Evolutionary conservation across 1,139 yeast genomes (phyloP).

Genomic region (Zygoascus sp.): DNA sequence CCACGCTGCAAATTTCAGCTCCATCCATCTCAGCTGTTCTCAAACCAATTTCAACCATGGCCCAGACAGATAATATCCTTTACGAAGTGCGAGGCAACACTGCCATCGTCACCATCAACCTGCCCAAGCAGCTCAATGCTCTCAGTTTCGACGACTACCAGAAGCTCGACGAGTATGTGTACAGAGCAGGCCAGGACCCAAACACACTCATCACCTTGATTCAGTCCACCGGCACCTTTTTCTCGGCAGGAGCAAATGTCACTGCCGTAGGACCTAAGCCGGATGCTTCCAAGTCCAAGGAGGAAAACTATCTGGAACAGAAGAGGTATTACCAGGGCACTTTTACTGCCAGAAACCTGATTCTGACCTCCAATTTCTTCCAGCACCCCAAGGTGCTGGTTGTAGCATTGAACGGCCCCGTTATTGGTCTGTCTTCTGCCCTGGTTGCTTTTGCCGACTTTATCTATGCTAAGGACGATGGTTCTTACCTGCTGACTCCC

Average conservation of each 20-base stretch:
- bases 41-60: not conserved
- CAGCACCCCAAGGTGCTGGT: constrained; percentile 70
- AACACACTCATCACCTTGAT: constrained; percentile 62
- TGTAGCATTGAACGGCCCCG: constrained; percentile 83
- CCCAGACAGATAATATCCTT: not conserved
- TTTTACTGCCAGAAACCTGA: constrained; percentile 67
- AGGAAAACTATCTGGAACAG: constrained; percentile 26
- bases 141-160: constrained; percentile 63
- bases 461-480: constrained; percentile 60
- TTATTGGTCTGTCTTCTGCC: constrained; percentile 73
- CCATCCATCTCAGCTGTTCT: not conserved
- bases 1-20: too few species aligned
- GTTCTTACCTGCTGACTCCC: constrained; percentile 62
- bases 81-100: constrained; percentile 49
- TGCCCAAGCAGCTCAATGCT: constrained; percentile 64
- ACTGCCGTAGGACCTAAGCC: constrained; percentile 24
- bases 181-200: constrained; percentile 63
- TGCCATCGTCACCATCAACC: constrained; percentile 64
- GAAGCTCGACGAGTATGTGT: constrained; percentile 55
- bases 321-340: constrained; percentile 18
- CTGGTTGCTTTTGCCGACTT: constrained; percentile 72
- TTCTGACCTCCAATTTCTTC: constrained; percentile 62
- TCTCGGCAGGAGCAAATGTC: constrained; percentile 85
- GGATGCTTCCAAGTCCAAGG: constrained; percentile 17
- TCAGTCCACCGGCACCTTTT: constrained; percentile 69